Conservation (phyloP, 345 rosid species). For the Eucalyptus regnans region DNA sequence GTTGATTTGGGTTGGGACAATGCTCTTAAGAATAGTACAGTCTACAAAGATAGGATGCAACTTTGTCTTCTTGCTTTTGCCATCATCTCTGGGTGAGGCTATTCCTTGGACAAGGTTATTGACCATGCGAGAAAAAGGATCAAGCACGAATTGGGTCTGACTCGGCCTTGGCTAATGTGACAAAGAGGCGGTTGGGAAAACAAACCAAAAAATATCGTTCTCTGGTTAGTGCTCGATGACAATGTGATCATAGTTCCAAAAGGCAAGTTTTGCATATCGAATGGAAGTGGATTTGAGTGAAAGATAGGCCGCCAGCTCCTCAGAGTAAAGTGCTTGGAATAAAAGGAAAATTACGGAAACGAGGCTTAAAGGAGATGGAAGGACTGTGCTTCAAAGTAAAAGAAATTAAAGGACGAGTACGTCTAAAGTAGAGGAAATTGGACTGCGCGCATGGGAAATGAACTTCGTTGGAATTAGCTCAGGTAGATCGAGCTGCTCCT, state of each 20-base stretch:
- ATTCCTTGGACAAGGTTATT: not conserved
- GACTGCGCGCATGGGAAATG: not conserved
- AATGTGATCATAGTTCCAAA: not conserved
- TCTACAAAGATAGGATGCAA: not conserved
- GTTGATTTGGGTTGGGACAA: not conserved
- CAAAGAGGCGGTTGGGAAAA: not conserved
- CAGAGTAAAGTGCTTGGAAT: not conserved
- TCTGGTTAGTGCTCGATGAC: not conserved
- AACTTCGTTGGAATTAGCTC: not conserved
- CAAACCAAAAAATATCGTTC: not conserved
- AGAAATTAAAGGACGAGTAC: not conserved
- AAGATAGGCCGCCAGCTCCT: not conserved
- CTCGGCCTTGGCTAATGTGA: not conserved
- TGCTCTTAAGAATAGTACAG: not conserved
- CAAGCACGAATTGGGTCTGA: not conserved
- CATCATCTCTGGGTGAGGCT: not conserved
- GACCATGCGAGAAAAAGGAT: not conserved
- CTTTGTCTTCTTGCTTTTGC: not conserved
- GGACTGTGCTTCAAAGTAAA: not conserved
- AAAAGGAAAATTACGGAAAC: not conserved
- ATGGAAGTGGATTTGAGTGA: not conserved
- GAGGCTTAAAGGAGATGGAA: not conserved
- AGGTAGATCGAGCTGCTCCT: not conserved
- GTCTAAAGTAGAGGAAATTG: not conserved
- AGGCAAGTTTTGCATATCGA: not conserved